Base-by-base conservation (phyloP, 148 eudicot genomes). In the Cornus controversa region DNA sequence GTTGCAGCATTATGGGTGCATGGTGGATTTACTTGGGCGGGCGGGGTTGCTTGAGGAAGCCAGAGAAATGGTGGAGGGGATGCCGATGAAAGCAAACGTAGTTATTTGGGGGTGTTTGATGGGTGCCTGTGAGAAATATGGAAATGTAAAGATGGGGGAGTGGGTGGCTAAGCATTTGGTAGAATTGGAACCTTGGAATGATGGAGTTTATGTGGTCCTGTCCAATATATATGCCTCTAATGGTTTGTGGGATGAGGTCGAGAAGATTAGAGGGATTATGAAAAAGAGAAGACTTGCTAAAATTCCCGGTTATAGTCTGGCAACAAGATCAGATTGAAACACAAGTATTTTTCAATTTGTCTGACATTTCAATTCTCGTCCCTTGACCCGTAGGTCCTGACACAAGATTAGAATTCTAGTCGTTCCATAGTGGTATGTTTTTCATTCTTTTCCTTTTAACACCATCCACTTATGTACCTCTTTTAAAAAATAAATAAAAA, bases 101-200 rank as follows among this genome's bases (percentile, higher is more conserved):
- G 90, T 86, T 29, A 88, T 94, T 68, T 92, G 92, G 93, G 97
- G 97, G 73, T 85, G 87, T 75, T 85, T 94, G 89, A 84, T 94
- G 89, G 97, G 95, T 23, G 97, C 93, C 8, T 85, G 97, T 87
- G 95, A 92, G 86, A 87, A 78, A 75, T 75, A 88, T 79, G 88
- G 84, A 45, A 82, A 94, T 85, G 91, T 90, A 31, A 70, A 86
- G 69, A 84, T 94, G 85, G 97, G 92, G 37, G 89, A 92, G 75
- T 86, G 92, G 93, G 95, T 88, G 50, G 86, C 89, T 14, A 77
- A 82, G 80, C 86, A 88, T 79, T 86, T 90, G 70, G 74, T 79
- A 24, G 82, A 92, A 84, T 76, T 91, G 36, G 98, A 92, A 66
- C 97, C 93, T 20, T 86, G 89, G 91, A 92, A 92, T 83, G 95